These are phyloP conservation scores for Phanerochaete sordida DNA, from an alignment of 768 basidiomycete genomes.

Conservation along the genomic window DNA sequence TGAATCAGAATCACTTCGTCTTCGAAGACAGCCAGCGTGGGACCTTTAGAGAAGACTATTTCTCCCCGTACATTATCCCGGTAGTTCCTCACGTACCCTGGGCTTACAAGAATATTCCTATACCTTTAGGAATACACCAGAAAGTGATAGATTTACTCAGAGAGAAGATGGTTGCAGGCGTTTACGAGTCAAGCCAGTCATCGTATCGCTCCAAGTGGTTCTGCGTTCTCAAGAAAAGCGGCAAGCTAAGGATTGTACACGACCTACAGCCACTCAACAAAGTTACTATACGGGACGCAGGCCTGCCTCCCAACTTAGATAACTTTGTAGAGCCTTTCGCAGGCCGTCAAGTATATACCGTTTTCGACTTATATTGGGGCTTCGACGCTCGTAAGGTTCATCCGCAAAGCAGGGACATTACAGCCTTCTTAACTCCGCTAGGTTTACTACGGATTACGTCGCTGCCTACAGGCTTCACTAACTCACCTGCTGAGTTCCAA, in stretches of 20 bases:
- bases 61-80: constrained; percentile 27
- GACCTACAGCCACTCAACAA: constrained; percentile 35
- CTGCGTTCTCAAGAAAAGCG: constrained; percentile 34
- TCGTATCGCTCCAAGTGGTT: constrained; percentile 38
- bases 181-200: constrained; percentile 34
- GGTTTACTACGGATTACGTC: constrained; percentile 10
- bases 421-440: constrained; percentile 17
- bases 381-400: constrained; percentile 14
- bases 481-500: constrained; percentile 21
- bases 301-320: constrained; percentile 30
- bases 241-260: constrained; percentile 31
- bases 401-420: constrained; percentile 10
- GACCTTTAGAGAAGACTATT: constrained; percentile 21
- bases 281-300: constrained; percentile 36
- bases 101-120: constrained; percentile 31
- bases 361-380: constrained; percentile 15
- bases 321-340: constrained; percentile 25
- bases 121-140: constrained; percentile 30
- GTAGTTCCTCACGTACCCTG: constrained; percentile 34
- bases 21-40: constrained; percentile 20
- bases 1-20: constrained; percentile 17
- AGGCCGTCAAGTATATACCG: constrained; percentile 10
- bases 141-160: constrained; percentile 29
- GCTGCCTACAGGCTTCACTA: constrained; percentile 18
- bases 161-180: constrained; percentile 31